Evolutionary conservation across 305 asterid species (phyloP), one percentile per base, ranked within the genome.

Genomic region (Fraxinus baroniana): DNA sequence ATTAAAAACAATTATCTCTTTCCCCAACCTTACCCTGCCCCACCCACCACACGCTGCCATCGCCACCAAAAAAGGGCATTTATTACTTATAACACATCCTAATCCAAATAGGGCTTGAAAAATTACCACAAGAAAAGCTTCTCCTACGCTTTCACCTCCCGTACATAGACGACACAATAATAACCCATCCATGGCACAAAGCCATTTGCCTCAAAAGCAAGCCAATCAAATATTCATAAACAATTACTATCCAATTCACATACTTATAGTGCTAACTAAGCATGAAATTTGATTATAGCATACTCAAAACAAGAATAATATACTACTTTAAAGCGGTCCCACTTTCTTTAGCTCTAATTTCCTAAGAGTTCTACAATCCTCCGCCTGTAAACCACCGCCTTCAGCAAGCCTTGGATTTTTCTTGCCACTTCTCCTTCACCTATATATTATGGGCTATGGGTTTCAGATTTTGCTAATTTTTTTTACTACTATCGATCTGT

Each of bases 141-240:
- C 3, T 44, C 55, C 55, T 12, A 85, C 26, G 32, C 83, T 13
- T 87, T 83, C 84, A 32, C 86, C 18, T 84, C 93, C 78, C 80
- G 0, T 78, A 87, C 90, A 80, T 95, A 30, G 49, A 33, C 13
- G 35, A 28, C 28, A 24, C 2, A 35, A 83, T 79, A 1, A 33
- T 88, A 35, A 37, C 74, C 24, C 94, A 87, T 28, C 95, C 94
- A 7, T 93, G 91, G 94, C 76, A 52, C 83, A 80, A 80, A 35
- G 92, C 92, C 73, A 95, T 92, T 28, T 93, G 97, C 87, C 66
- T 91, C 6, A 77, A 84, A 52, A 90, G 90, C 20, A 91, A 87
- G 80, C 83, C 89, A 0, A 86, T 92, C 55, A 44, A 44, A 44
- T 44, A 44, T 44, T 44, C n/a, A 44, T 12, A 44, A 2, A 44